Base-by-base conservation (phyloP, 257 asterid genomes). In the Vinca minor region DNA sequence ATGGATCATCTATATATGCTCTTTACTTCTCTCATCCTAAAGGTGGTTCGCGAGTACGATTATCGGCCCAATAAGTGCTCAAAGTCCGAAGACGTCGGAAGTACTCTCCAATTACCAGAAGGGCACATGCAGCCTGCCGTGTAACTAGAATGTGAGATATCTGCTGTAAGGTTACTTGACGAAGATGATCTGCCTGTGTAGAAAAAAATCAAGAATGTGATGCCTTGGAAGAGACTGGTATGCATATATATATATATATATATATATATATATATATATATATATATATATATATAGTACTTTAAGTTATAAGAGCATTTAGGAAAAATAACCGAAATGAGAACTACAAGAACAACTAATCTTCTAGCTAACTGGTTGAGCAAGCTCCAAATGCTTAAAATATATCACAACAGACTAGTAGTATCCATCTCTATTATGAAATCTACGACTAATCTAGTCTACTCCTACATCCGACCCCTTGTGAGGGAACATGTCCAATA, bases 141-240 rank as follows among this genome's bases (percentile, higher is more conserved):
- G 48, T 42, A 13, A 62, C 59, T 28, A 80, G 69, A 55, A 71
- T 66, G 23, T 73, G 68, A 41, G 76, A 74, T 74, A 80, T 72
- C 71, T 71, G 80, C 58, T 69, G 68, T 62, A 80, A 42, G 45
- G 82, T 71, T 67, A 44, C 76, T 71, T 74, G 72, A 34, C 82
- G 85, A 69, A 80, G 75, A 72, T 69, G 74, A 77, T 80, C 80
- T 45, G 77, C 83, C 78, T 69, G 74, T 61, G 72, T 28, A 39
- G 57, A 14, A 25, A 9, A 34, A 25, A 26, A 10, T 18, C 59
- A 34, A 35, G 10, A 17, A 2, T 28, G 4, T 34, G n/a, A 59
- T 58, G 38, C 15, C 9, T 26, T 8, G 20, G 26, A 56, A 8
- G 15, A 20, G 18, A n/a, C n/a, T n/a, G n/a, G n/a, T n/a, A n/a